A percentile compares a stretch with the other conserved stretches of the same genome.
These are phyloP conservation scores for Pestalotiopsis sp. DNA, from an alignment of 2,329 filamentous ascomycete genomes.

Conservation along the genomic window DNA sequence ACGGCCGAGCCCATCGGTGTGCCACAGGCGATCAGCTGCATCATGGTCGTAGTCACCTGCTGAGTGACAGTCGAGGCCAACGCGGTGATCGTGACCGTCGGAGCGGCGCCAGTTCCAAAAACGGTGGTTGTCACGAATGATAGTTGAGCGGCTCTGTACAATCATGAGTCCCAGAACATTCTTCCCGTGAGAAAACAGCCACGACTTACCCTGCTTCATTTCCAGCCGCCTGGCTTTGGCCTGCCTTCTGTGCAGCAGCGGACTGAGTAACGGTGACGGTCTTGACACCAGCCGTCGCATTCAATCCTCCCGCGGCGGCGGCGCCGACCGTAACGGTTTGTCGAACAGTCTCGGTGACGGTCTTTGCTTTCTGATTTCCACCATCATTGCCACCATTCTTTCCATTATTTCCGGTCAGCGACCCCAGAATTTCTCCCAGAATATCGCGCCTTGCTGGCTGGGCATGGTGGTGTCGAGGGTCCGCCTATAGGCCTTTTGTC, in stretches of 20 bases:
- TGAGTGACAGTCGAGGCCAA: conserved; percentile 24
- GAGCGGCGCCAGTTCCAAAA: conserved; percentile 30
- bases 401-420: conserved; percentile 21
- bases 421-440: conserved; percentile 20
- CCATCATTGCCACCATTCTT: conserved; percentile 18
- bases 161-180: conserved; percentile 16
- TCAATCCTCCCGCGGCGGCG: conserved; percentile 28
- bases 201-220: conserved; percentile 10
- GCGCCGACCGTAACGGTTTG: conserved; percentile 39
- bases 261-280: conserved; percentile 29
- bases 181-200: neutral
- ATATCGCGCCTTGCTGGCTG: conserved; percentile 27
- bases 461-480: conserved; percentile 23
- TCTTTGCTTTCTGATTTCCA: conserved; percentile 22
- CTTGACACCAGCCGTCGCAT: conserved; percentile 25
- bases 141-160: conserved; percentile 27
- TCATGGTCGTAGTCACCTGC: conserved; percentile 28
- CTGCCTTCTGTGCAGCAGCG: conserved; percentile 14
- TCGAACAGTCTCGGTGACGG: conserved; percentile 35
- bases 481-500: conserved; percentile 20
- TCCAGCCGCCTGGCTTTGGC: neutral
- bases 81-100: conserved; percentile 16
- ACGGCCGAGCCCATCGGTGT: conserved; percentile 23
- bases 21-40: conserved; percentile 33
- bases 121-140: conserved; percentile 41